Conservation (phyloP, 2,329 filamentous ascomycete species). For the Alternaria ventricosa region DNA sequence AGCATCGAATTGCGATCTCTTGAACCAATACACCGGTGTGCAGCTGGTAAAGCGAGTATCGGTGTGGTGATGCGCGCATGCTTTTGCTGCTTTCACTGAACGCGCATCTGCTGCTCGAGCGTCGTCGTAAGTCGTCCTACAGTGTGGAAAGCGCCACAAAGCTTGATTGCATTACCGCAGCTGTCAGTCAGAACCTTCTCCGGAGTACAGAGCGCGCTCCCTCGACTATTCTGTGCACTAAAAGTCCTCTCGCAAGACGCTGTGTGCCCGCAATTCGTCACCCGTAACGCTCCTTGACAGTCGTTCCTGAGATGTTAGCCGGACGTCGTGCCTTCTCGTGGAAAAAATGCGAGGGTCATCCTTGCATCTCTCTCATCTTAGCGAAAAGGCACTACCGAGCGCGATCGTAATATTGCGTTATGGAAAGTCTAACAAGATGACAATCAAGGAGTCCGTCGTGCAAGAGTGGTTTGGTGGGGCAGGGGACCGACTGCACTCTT, state of each 20-base stretch:
- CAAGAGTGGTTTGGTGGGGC: conserved; percentile 1
- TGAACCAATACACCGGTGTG: not conserved
- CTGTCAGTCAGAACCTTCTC: conserved; percentile 27
- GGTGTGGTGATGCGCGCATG: not conserved
- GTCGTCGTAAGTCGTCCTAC: conserved; percentile 17
- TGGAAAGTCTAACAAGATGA: not conserved
- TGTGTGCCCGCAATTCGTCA: conserved; percentile 13
- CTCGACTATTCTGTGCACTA: not conserved
- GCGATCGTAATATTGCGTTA: not conserved
- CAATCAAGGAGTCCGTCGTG: conserved; percentile 2
- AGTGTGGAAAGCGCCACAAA: conserved; percentile 41
- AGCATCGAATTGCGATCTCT: not conserved
- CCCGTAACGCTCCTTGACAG: conserved; percentile 14
- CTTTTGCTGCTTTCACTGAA: conserved; percentile 1
- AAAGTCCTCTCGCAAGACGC: not conserved
- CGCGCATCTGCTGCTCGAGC: conserved; percentile 7
- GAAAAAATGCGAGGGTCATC: conserved; percentile 1
- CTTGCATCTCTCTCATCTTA: conserved; percentile 5
- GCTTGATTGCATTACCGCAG: conserved; percentile 37
- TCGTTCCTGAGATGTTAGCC: conserved; percentile 12
- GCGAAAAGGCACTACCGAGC: not conserved
- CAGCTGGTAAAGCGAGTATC: not conserved
- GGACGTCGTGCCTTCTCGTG: conserved; percentile 9
- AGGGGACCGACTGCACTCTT: not conserved
- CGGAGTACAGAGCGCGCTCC: not conserved